phyloP scores from a whole-genome alignment of 805 yeast genomes.

The Metschnikowia picachoensis region DNA sequence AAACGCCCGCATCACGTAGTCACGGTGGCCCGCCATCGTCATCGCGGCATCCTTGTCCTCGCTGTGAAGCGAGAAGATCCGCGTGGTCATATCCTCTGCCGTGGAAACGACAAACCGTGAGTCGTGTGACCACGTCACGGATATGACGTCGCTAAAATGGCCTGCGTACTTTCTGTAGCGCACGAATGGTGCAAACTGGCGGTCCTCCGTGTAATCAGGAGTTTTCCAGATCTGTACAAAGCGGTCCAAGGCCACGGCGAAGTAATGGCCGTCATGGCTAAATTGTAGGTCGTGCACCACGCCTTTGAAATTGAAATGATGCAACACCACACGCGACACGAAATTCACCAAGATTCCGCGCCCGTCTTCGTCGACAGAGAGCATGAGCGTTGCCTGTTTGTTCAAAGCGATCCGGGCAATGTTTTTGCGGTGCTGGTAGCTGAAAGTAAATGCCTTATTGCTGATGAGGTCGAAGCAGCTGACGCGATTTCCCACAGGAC shows the following conservation, averaged over 20 bases:
- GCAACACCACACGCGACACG: conserved; percentile 75
- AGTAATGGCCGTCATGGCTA: conserved; percentile 82
- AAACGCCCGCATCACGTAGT: conserved; percentile 81
- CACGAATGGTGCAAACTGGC: conserved; percentile 95
- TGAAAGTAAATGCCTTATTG: conserved; percentile 82
- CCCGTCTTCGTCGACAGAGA: conserved; percentile 88
- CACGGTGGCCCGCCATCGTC: conserved; percentile 90
- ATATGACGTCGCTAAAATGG: conserved; percentile 76
- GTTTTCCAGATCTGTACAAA: conserved; percentile 92
- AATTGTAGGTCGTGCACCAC: conserved; percentile 70
- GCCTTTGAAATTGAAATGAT: conserved; percentile 91
- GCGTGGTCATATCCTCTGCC: conserved; percentile 85
- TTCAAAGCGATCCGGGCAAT: conserved; percentile 77
- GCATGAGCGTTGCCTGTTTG: conserved; percentile 70
- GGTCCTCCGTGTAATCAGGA: conserved; percentile 72
- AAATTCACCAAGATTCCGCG: conserved; percentile 89
- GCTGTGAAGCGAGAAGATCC: conserved; percentile 71
- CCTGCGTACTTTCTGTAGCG: conserved; percentile 90
- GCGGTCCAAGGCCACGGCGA: conserved; percentile 81
- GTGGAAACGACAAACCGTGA: conserved; percentile 83
- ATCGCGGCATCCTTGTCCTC: conserved; percentile 70
- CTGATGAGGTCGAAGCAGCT: conserved; percentile 81
- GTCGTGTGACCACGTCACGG: conserved; percentile 86
- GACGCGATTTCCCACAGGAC: conserved; percentile 95
- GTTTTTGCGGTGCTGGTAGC: conserved; percentile 88